Evolutionary conservation across 495 filamentous ascomycete species (phyloP), one percentile per base, ranked within the genome.

Genomic region (Cercophora scortea): DNA sequence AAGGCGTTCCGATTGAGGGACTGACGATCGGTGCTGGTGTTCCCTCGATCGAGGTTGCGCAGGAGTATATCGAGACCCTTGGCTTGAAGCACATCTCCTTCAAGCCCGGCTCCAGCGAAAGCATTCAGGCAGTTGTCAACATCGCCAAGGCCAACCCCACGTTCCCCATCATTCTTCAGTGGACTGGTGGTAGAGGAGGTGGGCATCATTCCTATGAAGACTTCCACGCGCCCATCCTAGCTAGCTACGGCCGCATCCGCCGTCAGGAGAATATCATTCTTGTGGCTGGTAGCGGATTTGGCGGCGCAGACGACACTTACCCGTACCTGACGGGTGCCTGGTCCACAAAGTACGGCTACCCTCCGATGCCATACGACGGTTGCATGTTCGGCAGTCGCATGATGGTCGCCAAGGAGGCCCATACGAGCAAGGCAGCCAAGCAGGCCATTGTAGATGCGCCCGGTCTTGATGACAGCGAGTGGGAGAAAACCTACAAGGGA

Each of bases 401-500:
- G 78, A 95, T 96, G 91, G 87, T 86, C 42, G 88, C 91, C 38
- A 93, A 92, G 70, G 93, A 98, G 71, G 89, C 90, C 0, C 85
- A 96, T 63, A 98, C 93, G 2, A 95, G 90, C 50, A 83, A 81
- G 65, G 88, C 87, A 48, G 93, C 92, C 48, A 98, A 98, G 76
- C 83, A 94, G 71, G 93, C 93, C 38, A 98, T 98, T 60, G 83
- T 87, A 32, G 90, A 95, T 58, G 93, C 92, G 10, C 80, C 84
- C 53, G 93, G 93, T 57, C 76, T 96, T 15, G 88, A 90, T 45
- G 91, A 98, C 61, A 69, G 71, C 55, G 81, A 95, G 51, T 98
- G 93, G 93, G 93, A 96, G 73, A 88, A 94, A 75, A 96, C 92
- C 12, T 97, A 96, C 77, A 92, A 93, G 68, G 85, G 88, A 4